Conservation (phyloP, 371 early-diverging fungal genomes). For the Blakeslea trispora region DNA sequence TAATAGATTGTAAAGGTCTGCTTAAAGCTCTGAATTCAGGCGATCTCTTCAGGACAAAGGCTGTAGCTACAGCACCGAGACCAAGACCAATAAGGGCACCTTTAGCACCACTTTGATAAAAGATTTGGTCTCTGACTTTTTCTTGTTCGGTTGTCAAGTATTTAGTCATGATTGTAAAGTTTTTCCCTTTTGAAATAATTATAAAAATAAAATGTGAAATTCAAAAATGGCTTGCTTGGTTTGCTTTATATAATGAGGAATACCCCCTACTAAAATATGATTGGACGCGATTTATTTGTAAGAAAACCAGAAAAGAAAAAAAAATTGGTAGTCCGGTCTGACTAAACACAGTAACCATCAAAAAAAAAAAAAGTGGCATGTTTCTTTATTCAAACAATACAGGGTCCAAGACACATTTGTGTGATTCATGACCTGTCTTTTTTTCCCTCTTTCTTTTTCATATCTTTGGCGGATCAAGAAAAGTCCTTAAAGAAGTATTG, state of each 20-base stretch:
- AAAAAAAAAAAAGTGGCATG: slow-evolving; percentile 18
- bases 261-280: background rate
- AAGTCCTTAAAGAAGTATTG: no score
- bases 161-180: slow-evolving; percentile 9
- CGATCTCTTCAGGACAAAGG: slow-evolving; percentile 34
- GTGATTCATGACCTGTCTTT: slow-evolving; percentile 2
- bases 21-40: slow-evolving; percentile 45
- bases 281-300: background rate
- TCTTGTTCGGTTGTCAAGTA: slow-evolving; percentile 35
- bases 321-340: background rate
- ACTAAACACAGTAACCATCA: background rate
- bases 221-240: no score
- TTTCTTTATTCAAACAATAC: slow-evolving; percentile 5
- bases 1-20: slow-evolving; percentile 42
- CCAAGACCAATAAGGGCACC: slow-evolving; percentile 51
- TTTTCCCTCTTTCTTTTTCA: no score
- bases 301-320: no score
- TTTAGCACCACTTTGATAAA: slow-evolving; percentile 35
- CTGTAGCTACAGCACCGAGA: slow-evolving; percentile 44
- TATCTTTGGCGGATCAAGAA: no score
- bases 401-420: background rate
- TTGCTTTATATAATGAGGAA: background rate
- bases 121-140: slow-evolving; percentile 26
- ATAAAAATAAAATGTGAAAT: slow-evolving; percentile 9
- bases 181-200: slow-evolving; percentile 3